Evolutionary conservation across 192 early-diverging fungal genomes (phyloP).

Genomic region (Coemansia sp.): DNA sequence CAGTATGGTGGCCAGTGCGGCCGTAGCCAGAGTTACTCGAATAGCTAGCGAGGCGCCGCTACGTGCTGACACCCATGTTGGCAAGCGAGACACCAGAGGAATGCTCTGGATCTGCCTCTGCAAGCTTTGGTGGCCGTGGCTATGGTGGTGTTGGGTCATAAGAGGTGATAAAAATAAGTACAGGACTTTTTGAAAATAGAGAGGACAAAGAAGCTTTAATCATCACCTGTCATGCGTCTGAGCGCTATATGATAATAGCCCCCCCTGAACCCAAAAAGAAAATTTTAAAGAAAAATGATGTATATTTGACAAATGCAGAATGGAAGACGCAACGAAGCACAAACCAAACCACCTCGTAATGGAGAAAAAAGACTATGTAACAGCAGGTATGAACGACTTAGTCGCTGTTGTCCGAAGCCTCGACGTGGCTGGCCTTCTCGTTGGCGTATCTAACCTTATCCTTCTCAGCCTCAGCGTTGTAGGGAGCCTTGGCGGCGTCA

Average conservation of each 20-base stretch:
- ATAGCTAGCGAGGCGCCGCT: slow-evolving; percentile 28
- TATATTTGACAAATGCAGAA: slow-evolving; percentile 7
- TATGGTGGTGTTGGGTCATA: slow-evolving; percentile 8
- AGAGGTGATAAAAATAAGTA: not conserved
- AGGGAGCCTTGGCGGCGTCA: slow-evolving; percentile 62
- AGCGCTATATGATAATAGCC: not conserved
- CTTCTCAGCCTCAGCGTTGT: slow-evolving; percentile 50
- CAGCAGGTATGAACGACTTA: slow-evolving; percentile 5
- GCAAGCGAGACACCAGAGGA: slow-evolving; percentile 13
- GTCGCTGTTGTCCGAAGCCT: slow-evolving; percentile 17
- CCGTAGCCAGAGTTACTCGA: slow-evolving; percentile 23
- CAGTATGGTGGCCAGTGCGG: slow-evolving; percentile 16
- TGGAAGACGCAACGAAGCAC: not conserved
- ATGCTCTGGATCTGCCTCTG: slow-evolving; percentile 3
- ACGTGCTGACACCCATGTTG: slow-evolving; percentile 22
- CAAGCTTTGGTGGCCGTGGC: not conserved
- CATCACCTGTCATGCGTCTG: not conserved
- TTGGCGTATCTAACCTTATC: slow-evolving; percentile 55
- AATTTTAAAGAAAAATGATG: not conserved
- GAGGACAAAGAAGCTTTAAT: not conserved
- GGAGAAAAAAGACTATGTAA: slow-evolving; percentile 1
- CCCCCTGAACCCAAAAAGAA: not conserved
- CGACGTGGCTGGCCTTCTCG: slow-evolving; percentile 41
- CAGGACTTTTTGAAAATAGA: not conserved
- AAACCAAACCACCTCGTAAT: slow-evolving; percentile 2